Conservation (phyloP, 1,284 basidiomycete genomes). For the Meripilus lineatus region DNA sequence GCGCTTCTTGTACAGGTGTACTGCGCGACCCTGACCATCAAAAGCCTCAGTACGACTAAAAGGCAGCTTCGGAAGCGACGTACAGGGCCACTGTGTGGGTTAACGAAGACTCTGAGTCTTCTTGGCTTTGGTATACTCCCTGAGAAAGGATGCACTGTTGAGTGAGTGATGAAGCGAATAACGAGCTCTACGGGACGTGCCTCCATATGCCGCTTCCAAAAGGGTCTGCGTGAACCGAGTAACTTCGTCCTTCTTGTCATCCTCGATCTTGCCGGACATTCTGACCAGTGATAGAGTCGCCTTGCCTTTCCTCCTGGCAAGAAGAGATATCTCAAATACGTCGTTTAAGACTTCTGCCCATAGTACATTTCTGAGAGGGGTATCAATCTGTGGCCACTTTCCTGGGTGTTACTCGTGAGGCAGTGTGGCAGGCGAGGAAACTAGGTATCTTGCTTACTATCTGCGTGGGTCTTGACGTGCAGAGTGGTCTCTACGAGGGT, state of each 20-base stretch:
- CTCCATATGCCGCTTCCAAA: conserved; percentile 58
- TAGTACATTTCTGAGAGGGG: conserved; percentile 46
- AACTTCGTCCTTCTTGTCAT: conserved; percentile 32
- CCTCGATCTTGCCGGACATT: conserved; percentile 37
- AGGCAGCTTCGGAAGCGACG: conserved; percentile 19
- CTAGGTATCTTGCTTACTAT: neutral
- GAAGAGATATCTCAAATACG: conserved; percentile 40
- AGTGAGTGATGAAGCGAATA: neutral
- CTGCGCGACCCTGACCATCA: conserved; percentile 62
- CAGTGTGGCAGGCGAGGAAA: neutral
- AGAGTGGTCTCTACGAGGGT: conserved; percentile 1
- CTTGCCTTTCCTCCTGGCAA: conserved; percentile 34
- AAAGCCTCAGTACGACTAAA: neutral
- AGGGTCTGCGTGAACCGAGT: conserved; percentile 52
- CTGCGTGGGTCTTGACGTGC: neutral
- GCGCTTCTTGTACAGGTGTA: conserved; percentile 52
- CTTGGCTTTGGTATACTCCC: conserved; percentile 35
- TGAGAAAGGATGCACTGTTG: too few relatives aligned
- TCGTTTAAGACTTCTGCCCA: conserved; percentile 38
- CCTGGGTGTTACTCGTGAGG: conserved; percentile 10
- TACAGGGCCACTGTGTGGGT: conserved; percentile 81
- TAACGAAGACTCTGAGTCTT: conserved; percentile 73
- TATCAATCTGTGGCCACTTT: conserved; percentile 25
- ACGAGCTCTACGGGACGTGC: conserved; percentile 32
- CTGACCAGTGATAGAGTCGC: conserved; percentile 35